Base-by-base conservation (phyloP, 2,329 filamentous ascomycete genomes). In the Periconia sp. region DNA sequence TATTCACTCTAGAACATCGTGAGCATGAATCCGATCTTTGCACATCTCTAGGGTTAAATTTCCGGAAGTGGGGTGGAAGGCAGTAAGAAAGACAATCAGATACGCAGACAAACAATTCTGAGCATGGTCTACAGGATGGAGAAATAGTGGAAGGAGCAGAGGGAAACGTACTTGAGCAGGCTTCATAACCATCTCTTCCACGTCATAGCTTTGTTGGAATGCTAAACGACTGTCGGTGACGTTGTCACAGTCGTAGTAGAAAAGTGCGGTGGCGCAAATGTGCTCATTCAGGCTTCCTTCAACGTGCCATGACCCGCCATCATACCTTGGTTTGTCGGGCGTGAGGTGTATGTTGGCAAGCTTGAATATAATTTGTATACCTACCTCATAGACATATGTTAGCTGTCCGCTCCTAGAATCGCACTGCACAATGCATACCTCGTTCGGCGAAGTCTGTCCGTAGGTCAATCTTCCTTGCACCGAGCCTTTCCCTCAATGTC, bases 331-430 rank as follows among this genome's bases (percentile, higher is more conserved):
- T 1, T 80, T 75, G 12, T 80, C 78, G 0, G 83, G 83, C 0
- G 75, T 80, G 0, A 85, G 70, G 23, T 83, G 72, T 33, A 85
- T 78, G 33, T 73, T 77, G 2, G 80, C 75, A 43, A 87, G 69
- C 55, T 86, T 85, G 26, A 85, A 75, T 35, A 87, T 81, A 22
- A 87, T 64, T 54, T 87, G 83, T 4, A 86, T 53, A 77, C 5
- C 63, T 59, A 19, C 7, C 1, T 72, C 55, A 7, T 59, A 51
- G 46, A 73, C 77, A n/a, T 70, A 52, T 13, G 56, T 31, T 30
- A 15, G 8, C 12, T 22, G 24, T 9, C 26, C 29, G 22, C 61
- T 31, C 8, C 25, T 26, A n/a, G n/a, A n/a, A n/a, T n/a, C n/a
- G n/a, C n/a, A n/a, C n/a, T n/a, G n/a, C n/a, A n/a, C n/a, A n/a